phyloP scores from a whole-genome alignment of 2,329 filamentous ascomycete genomes.

The Tolypocladium amazonense region DNA sequence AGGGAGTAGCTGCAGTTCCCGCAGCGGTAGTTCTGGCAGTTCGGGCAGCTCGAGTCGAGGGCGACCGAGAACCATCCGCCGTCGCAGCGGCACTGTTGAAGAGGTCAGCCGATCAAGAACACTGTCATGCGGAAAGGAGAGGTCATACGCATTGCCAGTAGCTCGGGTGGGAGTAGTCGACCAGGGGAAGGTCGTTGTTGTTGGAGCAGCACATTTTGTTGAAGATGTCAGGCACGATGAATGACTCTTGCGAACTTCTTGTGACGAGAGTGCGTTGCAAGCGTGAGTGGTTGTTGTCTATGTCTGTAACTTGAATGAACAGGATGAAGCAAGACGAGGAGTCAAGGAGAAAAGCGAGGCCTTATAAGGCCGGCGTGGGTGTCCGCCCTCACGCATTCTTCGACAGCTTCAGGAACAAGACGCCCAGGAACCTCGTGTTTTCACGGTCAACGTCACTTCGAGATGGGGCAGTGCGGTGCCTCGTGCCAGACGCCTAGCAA shows the following conservation, averaged over 20 bases:
- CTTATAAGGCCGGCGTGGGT: neutral
- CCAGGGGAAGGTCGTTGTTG: neutral
- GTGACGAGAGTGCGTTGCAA: neutral
- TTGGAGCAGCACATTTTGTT: conserved; percentile 1
- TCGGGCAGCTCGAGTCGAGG: conserved; percentile 8
- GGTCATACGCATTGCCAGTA: conserved; percentile 9
- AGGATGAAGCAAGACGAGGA: neutral
- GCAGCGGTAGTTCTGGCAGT: conserved; percentile 11
- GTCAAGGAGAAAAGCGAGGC: neutral
- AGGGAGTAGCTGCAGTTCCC: conserved; percentile 8
- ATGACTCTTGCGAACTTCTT: neutral
- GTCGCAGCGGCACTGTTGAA: conserved; percentile 8
- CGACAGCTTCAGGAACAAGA: neutral
- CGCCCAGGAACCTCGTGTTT: neutral
- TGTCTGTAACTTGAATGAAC: neutral
- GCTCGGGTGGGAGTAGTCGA: neutral
- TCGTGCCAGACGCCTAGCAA: neutral
- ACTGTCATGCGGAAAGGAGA: too few species aligned
- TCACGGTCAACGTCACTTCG: neutral
- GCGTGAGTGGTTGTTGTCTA: neutral
- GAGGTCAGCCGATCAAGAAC: neutral
- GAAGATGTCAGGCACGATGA: neutral
- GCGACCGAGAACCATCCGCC: conserved; percentile 10
- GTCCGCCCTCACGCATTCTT: neutral
- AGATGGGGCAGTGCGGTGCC: neutral